Base-by-base conservation (phyloP, 768 basidiomycete genomes). In the Sporobolomyces roseus region DNA sequence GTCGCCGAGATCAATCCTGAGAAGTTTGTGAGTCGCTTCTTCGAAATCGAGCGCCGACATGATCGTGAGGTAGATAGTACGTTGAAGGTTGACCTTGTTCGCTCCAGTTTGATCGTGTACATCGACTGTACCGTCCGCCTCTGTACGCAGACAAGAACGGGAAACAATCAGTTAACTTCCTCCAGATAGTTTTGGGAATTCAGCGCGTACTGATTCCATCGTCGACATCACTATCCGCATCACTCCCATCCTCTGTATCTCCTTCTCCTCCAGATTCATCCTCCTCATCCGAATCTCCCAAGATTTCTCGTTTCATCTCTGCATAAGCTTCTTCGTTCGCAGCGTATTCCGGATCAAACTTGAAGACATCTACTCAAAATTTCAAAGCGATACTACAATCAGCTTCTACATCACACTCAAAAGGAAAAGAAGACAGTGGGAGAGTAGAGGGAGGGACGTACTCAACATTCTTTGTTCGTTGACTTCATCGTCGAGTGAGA, bases 11-110 rank as follows among this genome's bases (percentile, higher is more conserved):
- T 94, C 88, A 29, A 99, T 85, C 79, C 94, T 97, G 77, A 98
- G 85, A 33, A 99, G 80, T 78, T 99, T 99, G 80, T 99, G 96
- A 0, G 97, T 93, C 0, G 94, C 94, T 86, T 99, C 96, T 79
- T 99, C 96, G 77, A 77, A 76, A 63, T 77, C 75, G 53, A 77
- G 71, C 19, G 63, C 51, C 5, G 63, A 79, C 94, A 98, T 98
- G 82, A 98, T 94, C 0, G 96, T 96, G 71, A 99, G 80, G 78
- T 99, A 99, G 78, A 99, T 98, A 29, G 86, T 84, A 75, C 93
- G 85, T 56, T 96, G 87, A 56, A 99, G 80, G 79, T 98, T 98
- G 78, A 97, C 92, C 63, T 98, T 81, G 77, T 96, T 96, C 21
- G 93, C 96, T 78, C 90, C 92, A 0, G 96, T 98, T 72, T 86